Percentiles rank a stretch among this genome's conserved stretches.
These are phyloP conservation scores for Periconia digitata DNA, from an alignment of 2,329 filamentous ascomycete genomes.

Conservation along the genomic window DNA sequence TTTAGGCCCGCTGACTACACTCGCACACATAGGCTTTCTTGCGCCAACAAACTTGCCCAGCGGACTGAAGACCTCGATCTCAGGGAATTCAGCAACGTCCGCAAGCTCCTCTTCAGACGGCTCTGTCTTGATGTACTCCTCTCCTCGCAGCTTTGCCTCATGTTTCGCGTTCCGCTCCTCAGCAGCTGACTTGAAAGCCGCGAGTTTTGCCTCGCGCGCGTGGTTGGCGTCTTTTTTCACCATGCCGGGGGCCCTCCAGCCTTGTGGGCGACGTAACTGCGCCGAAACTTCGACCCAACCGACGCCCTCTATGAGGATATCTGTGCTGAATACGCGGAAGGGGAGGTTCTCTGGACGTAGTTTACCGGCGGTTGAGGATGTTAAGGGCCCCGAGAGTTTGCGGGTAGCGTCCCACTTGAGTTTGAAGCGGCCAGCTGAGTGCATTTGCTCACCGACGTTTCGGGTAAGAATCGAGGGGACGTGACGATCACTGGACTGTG, in stretches of 20 bases:
- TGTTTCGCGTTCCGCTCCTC: conserved; percentile 23
- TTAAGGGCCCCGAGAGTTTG: conserved; percentile 72
- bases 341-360: conserved; percentile 70
- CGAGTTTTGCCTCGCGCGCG: conserved; percentile 17
- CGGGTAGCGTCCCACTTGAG: conserved; percentile 84
- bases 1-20: conserved; percentile 60
- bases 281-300: conserved; percentile 90
- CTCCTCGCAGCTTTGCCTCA: conserved; percentile 35
- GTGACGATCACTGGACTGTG: conserved; percentile 53
- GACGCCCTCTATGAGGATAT: conserved; percentile 87
- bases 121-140: conserved; percentile 21
- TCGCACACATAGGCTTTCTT: conserved; percentile 71
- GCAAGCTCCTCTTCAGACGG: conserved; percentile 15
- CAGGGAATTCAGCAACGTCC: conserved; percentile 55
- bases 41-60: conserved; percentile 76
- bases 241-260: conserved; percentile 46
- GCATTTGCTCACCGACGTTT: conserved; percentile 38
- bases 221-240: conserved; percentile 48
- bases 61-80: conserved; percentile 83
- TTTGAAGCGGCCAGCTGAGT: conserved; percentile 69
- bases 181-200: conserved; percentile 5
- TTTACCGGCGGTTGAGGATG: conserved; percentile 62
- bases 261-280: conserved; percentile 64
- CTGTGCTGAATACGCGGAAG: conserved; percentile 76
- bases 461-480: conserved; percentile 63